phyloP scores from a whole-genome alignment of 768 basidiomycete species.

The Boletus coccyginus region DNA sequence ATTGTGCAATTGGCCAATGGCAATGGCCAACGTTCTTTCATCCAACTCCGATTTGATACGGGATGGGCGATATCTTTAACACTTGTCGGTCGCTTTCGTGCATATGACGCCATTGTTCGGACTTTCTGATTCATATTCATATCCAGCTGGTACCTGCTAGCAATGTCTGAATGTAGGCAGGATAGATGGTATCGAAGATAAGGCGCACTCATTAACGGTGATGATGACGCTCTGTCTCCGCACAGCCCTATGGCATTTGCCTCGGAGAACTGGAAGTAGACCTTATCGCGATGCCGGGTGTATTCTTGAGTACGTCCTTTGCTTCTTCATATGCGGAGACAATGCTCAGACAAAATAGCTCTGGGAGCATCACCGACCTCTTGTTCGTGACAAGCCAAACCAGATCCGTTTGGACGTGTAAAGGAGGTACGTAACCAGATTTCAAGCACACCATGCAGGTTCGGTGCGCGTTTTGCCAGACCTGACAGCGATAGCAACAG shows the following conservation, averaged over 20 bases:
- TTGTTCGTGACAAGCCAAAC: neutral
- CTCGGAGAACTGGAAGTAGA: conserved; percentile 17
- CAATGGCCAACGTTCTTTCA: conserved; percentile 2
- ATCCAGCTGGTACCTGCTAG: neutral
- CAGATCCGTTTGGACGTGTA: neutral
- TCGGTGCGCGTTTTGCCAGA: neutral
- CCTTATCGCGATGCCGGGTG: conserved; percentile 16
- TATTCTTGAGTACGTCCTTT: neutral
- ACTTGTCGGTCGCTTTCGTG: neutral
- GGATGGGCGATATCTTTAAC: conserved; percentile 7
- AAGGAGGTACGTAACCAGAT: neutral
- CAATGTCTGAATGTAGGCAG: neutral
- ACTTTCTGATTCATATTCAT: conserved; percentile 12
- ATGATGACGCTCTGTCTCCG: conserved; percentile 3
- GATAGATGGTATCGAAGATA: conserved; percentile 10
- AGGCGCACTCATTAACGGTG: neutral
- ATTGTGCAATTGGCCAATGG: conserved; percentile 4
- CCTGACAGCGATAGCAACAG: neutral
- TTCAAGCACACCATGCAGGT: neutral
- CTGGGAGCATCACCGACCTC: neutral
- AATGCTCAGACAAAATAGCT: neutral
- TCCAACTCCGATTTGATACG: conserved; percentile 17
- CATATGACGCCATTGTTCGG: conserved; percentile 14
- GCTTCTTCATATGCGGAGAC: conserved; percentile 9
- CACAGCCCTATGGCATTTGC: conserved; percentile 5